Evolutionary conservation across 768 basidiomycete species (phyloP).

Genomic region (Galerina marginata): DNA sequence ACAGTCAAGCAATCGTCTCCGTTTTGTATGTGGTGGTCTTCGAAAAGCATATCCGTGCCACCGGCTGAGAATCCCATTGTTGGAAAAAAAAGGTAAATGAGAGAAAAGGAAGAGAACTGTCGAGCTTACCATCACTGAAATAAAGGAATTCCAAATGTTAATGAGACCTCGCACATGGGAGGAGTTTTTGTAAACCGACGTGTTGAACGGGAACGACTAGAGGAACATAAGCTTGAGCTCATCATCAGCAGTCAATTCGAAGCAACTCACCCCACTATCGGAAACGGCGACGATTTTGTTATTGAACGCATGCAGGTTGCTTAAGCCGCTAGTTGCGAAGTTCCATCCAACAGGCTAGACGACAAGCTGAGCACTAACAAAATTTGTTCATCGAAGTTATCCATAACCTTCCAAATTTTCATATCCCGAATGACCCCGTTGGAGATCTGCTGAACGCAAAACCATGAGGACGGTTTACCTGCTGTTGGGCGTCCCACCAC

Average conservation of each 20-base stretch:
- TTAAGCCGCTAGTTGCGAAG: constrained; percentile 56
- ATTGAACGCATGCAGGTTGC: constrained; percentile 56
- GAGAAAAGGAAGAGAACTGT: neutral
- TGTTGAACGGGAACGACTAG: constrained; percentile 65
- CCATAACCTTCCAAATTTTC: constrained; percentile 58
- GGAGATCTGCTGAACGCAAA: constrained; percentile 56
- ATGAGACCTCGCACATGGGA: neutral
- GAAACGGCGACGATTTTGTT: constrained; percentile 63
- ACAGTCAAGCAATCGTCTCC: constrained; percentile 70
- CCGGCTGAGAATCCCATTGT: constrained; percentile 57
- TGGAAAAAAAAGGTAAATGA: neutral
- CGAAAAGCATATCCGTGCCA: constrained; percentile 62
- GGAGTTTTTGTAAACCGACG: constrained; percentile 39
- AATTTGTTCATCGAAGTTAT: neutral
- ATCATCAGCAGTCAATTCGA: neutral
- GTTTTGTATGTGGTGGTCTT: constrained; percentile 61
- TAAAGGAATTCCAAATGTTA: no score
- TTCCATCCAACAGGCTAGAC: constrained; percentile 63
- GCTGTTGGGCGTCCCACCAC: constrained; percentile 68
- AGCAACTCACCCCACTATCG: constrained; percentile 37
- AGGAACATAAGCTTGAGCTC: constrained; percentile 1
- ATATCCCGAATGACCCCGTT: constrained; percentile 61
- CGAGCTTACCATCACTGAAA: constrained; percentile 39
- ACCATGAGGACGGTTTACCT: constrained; percentile 60
- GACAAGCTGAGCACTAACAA: neutral